These are phyloP conservation scores for Dittrichia graveolens DNA, from an alignment of 129 eudicot species.

Conservation along the genomic window DNA sequence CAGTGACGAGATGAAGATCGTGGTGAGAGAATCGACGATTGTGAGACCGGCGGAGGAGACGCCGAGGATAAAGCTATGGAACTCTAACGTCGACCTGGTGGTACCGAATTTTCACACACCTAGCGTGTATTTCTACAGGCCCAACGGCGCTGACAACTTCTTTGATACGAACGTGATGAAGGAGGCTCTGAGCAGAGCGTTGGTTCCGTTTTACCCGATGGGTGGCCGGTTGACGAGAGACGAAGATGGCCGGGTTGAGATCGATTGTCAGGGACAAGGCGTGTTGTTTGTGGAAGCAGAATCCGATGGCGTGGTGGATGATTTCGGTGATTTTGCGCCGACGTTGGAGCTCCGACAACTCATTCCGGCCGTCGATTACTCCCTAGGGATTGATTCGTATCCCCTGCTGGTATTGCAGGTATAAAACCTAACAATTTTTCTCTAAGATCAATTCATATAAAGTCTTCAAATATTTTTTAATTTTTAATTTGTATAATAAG, in stretches of 20 bases:
- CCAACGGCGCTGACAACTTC: constrained; percentile 48
- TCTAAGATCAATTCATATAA: too few species aligned
- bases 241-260: constrained; percentile 74
- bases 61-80: constrained; percentile 56
- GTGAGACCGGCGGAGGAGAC: constrained; percentile 60
- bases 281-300: constrained; percentile 78
- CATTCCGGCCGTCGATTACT: constrained; percentile 69
- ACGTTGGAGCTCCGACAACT: constrained; percentile 61
- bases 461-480: too few species aligned
- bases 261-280: constrained; percentile 71
- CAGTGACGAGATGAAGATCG: constrained; percentile 45
- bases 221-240: constrained; percentile 65
- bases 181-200: constrained; percentile 52
- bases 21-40: constrained; percentile 48
- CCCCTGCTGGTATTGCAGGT: constrained; percentile 67
- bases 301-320: constrained; percentile 56
- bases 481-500: too few species aligned
- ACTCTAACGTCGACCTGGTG: constrained; percentile 67
- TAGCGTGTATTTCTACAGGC: constrained; percentile 64
- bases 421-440: not conserved
- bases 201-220: constrained; percentile 78
- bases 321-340: constrained; percentile 75
- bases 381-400: constrained; percentile 50
- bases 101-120: constrained; percentile 72
- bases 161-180: constrained; percentile 53